Evolutionary conservation across 2,329 filamentous ascomycete genomes (phyloP).

Genomic region (Raffaelea deltoideospora): DNA sequence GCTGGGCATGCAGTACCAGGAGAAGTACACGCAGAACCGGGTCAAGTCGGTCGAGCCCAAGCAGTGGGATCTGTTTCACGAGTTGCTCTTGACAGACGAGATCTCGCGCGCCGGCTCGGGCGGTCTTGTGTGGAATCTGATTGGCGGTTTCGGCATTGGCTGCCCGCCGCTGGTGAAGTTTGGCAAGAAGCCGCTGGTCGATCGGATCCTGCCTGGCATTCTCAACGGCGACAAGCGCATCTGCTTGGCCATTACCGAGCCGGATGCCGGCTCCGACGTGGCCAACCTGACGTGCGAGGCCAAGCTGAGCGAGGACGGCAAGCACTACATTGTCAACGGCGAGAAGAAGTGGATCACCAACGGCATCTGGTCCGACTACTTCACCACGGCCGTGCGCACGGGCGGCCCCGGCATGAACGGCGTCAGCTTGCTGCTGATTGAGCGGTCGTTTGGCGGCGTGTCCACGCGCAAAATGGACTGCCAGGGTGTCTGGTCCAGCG

Average conservation of each 20-base stretch:
- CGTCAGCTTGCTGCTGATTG: constrained; percentile 78
- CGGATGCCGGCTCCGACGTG: constrained; percentile 86
- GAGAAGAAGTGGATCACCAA: constrained; percentile 99
- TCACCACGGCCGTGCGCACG: constrained; percentile 90
- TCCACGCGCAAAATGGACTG: constrained; percentile 94
- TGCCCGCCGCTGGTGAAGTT: constrained; percentile 86
- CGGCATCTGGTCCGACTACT: constrained; percentile 92
- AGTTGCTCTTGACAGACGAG: constrained; percentile 91
- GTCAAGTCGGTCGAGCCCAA: constrained; percentile 70
- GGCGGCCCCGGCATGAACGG: constrained; percentile 85
- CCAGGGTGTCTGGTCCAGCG: constrained; percentile 90
- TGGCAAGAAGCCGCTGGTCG: constrained; percentile 67
- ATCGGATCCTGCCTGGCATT: constrained; percentile 80
- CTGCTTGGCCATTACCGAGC: constrained; percentile 93
- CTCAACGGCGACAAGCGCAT: constrained; percentile 90
- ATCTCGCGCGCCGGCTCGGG: constrained; percentile 77
- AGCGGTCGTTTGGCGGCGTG: constrained; percentile 71
- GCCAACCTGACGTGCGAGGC: constrained; percentile 93
- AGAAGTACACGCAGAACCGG: constrained; percentile 52
- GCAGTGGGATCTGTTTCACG: constrained; percentile 97
- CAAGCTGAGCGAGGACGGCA: constrained; percentile 85
- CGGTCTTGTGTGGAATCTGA: constrained; percentile 91
- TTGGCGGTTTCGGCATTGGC: constrained; percentile 93
- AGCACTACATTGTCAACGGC: constrained; percentile 98
- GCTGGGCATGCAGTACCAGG: constrained; percentile 69